Conservation (phyloP, 2,329 filamentous ascomycete species). For the Colletotrichum ledebouriae region DNA sequence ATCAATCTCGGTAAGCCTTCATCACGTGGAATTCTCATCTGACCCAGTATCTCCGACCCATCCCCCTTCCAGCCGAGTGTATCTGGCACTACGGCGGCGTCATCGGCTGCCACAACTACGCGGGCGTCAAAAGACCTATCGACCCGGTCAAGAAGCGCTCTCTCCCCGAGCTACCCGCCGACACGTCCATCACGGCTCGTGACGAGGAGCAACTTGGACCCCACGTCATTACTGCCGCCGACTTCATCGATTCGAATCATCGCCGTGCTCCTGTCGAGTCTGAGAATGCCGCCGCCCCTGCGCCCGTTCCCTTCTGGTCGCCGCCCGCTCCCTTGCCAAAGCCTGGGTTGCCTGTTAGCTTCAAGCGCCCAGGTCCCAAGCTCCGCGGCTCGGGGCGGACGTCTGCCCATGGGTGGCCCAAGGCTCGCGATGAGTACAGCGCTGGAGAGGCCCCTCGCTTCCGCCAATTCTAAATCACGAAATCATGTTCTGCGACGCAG, state of each 20-base stretch:
- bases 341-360: too few relatives aligned
- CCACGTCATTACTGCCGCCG: not conserved
- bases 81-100: conserved; percentile 29
- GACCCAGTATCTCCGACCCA: not conserved
- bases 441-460: not conserved
- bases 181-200: not conserved
- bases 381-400: too few relatives aligned
- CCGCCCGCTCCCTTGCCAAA: too few relatives aligned
- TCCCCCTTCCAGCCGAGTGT: conserved; percentile 4
- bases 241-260: not conserved
- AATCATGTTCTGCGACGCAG: too few relatives aligned
- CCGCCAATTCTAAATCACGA: not conserved
- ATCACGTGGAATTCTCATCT: too few relatives aligned
- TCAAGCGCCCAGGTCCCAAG: too few relatives aligned
- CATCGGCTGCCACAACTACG: conserved; percentile 3
- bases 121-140: not conserved
- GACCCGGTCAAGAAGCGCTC: conserved; percentile 1
- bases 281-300: too few relatives aligned
- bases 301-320: too few relatives aligned
- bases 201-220: not conserved
- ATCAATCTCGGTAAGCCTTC: conserved; percentile 33
- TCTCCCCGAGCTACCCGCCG: not conserved
- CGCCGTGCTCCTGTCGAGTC: not conserved
- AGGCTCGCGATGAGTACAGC: not conserved
- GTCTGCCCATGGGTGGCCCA: too few relatives aligned